A percentile compares a stretch with the other conserved stretches of the same genome.
Evolutionary conservation across 768 basidiomycete species (phyloP).

Genomic region (Astraeus odoratus): DNA sequence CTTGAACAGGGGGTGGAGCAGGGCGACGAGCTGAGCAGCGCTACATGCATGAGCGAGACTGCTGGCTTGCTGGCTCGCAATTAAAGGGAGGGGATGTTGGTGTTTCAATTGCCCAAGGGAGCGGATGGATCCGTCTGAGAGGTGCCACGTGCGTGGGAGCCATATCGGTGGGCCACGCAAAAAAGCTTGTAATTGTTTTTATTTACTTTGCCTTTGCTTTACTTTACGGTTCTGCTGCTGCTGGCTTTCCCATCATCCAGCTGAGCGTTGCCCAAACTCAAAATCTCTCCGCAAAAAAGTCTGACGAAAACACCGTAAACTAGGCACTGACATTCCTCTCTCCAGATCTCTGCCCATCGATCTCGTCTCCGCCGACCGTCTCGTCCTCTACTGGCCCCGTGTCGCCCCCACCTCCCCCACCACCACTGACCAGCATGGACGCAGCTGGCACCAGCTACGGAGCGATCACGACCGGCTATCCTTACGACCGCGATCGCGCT

Average conservation of each 20-base stretch:
- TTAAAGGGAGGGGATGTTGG: no score
- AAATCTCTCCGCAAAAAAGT: constrained; percentile 1
- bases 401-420: not conserved
- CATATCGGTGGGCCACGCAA: constrained; percentile 2
- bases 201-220: no score
- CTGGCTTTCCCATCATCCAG: not conserved
- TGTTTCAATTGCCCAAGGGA: no score
- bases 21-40: no score
- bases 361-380: not conserved
- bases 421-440: constrained; percentile 14
- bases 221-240: not conserved
- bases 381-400: not conserved
- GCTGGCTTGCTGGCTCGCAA: no score
- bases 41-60: no score
- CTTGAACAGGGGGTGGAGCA: no score
- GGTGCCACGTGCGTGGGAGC: constrained; percentile 8
- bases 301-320: no score
- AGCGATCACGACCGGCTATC: constrained; percentile 20
- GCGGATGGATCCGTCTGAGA: constrained; percentile 1
- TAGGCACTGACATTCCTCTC: no score
- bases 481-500: constrained; percentile 23
- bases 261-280: not conserved
- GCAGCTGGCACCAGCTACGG: constrained; percentile 19
- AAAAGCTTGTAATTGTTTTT: no score
- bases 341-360: no score